Base-by-base conservation (phyloP, 1,139 yeast genomes). In the Casaregolazyma lundiana region DNA sequence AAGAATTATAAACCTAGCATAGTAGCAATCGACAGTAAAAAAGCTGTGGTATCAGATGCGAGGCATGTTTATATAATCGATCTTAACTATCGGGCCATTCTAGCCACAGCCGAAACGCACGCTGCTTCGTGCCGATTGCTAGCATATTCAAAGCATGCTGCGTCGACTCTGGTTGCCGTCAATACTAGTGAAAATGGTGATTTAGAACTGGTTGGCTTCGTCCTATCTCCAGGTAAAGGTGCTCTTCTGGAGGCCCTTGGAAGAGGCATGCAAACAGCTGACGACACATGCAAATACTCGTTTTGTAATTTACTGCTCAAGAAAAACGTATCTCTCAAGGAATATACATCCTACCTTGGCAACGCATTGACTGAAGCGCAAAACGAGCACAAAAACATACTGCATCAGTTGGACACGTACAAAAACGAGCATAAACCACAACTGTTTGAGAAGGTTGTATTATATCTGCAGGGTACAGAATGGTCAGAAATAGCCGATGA, bases 211-310 rank as follows among this genome's bases (percentile, higher is more conserved):
- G 66, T 70, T 26, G 69, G 72, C 2, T 54, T 74, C 32, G 66
- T 80, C 44, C 72, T 84, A 29, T 79, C 81, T 52, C 78, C 81
- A 15, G 95, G 95, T 2, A 66, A 76, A 35, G 89, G 90, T 53
- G 80, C 79, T 43, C 71, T 88, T 52, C 75, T 79, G 51, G 92
- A 86, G 56, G 80, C 88, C 26, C 63, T 87, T 41, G 92, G 94
- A 19, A 81, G 80, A 59, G 80, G 86, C 21, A 69, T 80, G 35
- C 52, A 49, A 20, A 50, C 50, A 4, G 38, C 52, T 9, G 52
- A 49, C 22, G 42, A 49, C 18, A 52, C 48, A 26, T 50, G 50
- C 50, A 32, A 46, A 9, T 48, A 35, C 24, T 57, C 57, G 2
- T 49, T 55, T 22, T 45, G 61, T 1, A 63, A 60, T 22, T 50